A percentile compares a stretch with the other conserved stretches of the same genome.
These are phyloP conservation scores for Eudorina sp. DNA, from an alignment of 139 green algal species.

Conservation along the genomic window DNA sequence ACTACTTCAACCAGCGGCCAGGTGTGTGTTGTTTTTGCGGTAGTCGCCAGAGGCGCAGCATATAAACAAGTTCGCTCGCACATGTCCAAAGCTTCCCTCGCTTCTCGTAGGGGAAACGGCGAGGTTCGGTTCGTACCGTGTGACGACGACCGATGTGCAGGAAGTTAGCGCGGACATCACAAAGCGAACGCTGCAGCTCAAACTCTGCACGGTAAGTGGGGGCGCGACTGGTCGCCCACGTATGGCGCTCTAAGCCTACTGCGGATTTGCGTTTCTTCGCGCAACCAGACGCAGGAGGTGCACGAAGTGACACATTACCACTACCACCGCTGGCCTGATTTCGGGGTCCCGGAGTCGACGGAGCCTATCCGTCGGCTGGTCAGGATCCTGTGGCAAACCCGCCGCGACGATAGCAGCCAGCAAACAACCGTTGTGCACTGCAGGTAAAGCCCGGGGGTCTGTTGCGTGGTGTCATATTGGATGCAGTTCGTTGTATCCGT, in stretches of 20 bases:
- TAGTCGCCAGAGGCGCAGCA: too few species aligned
- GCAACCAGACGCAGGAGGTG: constrained; percentile 45
- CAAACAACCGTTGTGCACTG: constrained; percentile 57
- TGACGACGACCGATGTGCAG: constrained; percentile 42
- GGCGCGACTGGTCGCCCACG: too few species aligned
- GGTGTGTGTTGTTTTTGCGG: neutral
- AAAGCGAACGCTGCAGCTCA: constrained; percentile 48
- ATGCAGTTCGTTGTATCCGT: neutral
- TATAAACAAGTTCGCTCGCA: too few species aligned
- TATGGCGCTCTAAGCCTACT: too few species aligned
- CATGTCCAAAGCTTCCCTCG: neutral
- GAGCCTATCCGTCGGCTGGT: constrained; percentile 59
- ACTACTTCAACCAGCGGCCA: constrained; percentile 59
- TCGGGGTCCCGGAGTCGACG: constrained; percentile 64
- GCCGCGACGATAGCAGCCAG: constrained; percentile 2
- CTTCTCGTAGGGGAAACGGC: constrained; percentile 33
- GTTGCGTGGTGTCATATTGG: neutral
- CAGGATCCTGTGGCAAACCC: constrained; percentile 49
- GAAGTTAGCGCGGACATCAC: constrained; percentile 56
- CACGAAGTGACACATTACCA: constrained; percentile 68
- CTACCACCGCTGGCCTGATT: constrained; percentile 74
- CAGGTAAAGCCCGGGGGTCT: constrained; percentile 28
- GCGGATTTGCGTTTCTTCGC: too few species aligned
- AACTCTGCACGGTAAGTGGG: constrained; percentile 44
- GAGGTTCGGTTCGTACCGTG: constrained; percentile 44